phyloP scores from a whole-genome alignment of 2,329 filamentous ascomycete species.

The Trichoderma endophyticum region DNA sequence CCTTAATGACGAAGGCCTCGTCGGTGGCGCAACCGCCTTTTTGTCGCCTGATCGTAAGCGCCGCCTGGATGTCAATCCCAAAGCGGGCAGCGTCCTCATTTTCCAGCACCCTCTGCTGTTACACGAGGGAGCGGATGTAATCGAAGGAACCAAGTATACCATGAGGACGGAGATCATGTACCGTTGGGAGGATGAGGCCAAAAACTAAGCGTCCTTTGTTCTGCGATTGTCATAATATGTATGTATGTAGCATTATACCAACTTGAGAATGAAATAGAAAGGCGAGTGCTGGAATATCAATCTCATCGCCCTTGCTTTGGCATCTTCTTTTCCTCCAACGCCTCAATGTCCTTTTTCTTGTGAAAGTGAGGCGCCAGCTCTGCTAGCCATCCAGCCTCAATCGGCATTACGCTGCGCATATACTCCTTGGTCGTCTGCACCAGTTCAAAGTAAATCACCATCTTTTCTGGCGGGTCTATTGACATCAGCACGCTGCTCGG shows the following conservation, averaged over 20 bases:
- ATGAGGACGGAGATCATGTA: conserved; percentile 56
- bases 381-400: conserved; percentile 79
- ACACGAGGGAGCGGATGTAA: conserved; percentile 54
- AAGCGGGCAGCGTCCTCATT: conserved; percentile 55
- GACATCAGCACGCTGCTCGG: conserved; percentile 80
- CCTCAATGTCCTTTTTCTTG: conserved; percentile 86
- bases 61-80: conserved; percentile 53
- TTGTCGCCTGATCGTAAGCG: conserved; percentile 40
- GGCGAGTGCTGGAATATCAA: background rate
- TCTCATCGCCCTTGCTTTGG: conserved; percentile 33
- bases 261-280: background rate
- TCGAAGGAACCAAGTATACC: conserved; percentile 52
- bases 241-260: background rate
- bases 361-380: conserved; percentile 94
- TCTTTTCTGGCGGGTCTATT: conserved; percentile 70
- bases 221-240: background rate
- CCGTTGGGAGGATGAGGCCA: conserved; percentile 26
- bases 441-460: conserved; percentile 83
- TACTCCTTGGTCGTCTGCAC: conserved; percentile 87
- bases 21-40: conserved; percentile 57
- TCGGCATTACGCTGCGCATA: conserved; percentile 81
- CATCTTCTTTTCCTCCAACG: conserved; percentile 69
- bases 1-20: conserved; percentile 36
- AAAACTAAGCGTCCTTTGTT: background rate
- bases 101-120: conserved; percentile 54